A percentile compares a stretch with the other conserved stretches of the same genome.
These are phyloP conservation scores for Herpotrichia juniperi DNA, from an alignment of 2,329 filamentous ascomycete genomes.

Conservation along the genomic window DNA sequence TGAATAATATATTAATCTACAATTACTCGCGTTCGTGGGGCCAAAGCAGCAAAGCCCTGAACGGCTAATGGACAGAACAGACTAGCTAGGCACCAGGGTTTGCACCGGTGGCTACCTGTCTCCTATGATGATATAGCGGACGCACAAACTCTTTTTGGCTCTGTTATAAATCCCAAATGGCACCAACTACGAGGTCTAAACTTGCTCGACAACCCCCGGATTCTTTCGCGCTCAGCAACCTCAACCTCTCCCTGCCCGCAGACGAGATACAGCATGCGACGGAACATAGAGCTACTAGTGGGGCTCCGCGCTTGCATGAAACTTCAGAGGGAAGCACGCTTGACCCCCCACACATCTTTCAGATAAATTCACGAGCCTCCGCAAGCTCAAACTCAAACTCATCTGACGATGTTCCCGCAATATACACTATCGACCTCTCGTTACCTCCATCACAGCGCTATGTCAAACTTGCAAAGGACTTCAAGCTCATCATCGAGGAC, in stretches of 20 bases:
- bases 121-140: neutral
- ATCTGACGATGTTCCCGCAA: slow-evolving; percentile 29
- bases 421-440: slow-evolving; percentile 61
- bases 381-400: neutral
- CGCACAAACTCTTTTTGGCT: neutral
- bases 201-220: neutral
- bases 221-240: neutral
- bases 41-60: no score
- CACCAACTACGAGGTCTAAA: slow-evolving; percentile 1
- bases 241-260: no score
- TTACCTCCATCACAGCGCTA: slow-evolving; percentile 61
- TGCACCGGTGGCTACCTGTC: neutral
- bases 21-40: no score
- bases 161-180: neutral
- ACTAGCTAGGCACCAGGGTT: neutral
- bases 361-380: no score
- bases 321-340: no score
- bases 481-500: slow-evolving; percentile 50
- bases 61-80: no score
- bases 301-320: no score
- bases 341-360: no score
- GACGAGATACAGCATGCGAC: no score
- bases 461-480: slow-evolving; percentile 53
- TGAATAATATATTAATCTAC: no score
- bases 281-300: no score